Base-by-base conservation (phyloP, 2,329 filamentous ascomycete genomes). In the Aureobasidium sp. region DNA sequence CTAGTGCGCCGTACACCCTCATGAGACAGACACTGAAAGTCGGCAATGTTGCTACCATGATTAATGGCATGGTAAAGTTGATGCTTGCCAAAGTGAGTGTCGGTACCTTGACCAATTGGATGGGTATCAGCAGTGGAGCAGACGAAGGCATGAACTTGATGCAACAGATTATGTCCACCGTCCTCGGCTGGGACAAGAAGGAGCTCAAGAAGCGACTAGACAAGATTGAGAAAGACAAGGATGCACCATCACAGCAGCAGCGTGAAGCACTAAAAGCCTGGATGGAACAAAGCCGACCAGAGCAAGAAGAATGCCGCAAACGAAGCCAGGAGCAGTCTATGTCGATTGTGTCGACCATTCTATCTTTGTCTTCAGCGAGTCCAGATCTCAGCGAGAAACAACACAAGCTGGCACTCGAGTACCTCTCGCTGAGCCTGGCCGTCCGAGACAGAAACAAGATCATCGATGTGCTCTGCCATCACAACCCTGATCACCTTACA, bases 131-230 rank as follows among this genome's bases (percentile, higher is more conserved):
- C 0, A 82, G 83, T 50, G 84, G 84, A 50, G 83, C 86, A 0
- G 85, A 90, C 64, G 88, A 91, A 66, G 89, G 89, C 50, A 90
- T 90, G 87, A 94, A 92, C 69, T 72, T 93, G 9, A 72, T 94
- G 66, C 89, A 93, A 72, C 79, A 81, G 74, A 91, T 94, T 65
- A 85, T 93, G 27, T 88, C 85, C 0, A 82, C 88, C 4, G 85
- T 91, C 0, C 74, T 92, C 11, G 81, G 83, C 5, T 91, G 87
- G 86, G 90, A 94, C 67, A 83, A 83, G 6, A 77, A 79, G 41
- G 88, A 90, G 65, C 87, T 91, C 64, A 83, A 84, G 63, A 87
- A 86, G 71, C 78, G 82, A 1, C 79, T 81, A 1, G 79, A 86
- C 0, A 85, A 83, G 65, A 82, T 91, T 48, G 87, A 89, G 65